Base-by-base conservation (phyloP, 23 red algal genomes). In the Gracilaria caudata region DNA sequence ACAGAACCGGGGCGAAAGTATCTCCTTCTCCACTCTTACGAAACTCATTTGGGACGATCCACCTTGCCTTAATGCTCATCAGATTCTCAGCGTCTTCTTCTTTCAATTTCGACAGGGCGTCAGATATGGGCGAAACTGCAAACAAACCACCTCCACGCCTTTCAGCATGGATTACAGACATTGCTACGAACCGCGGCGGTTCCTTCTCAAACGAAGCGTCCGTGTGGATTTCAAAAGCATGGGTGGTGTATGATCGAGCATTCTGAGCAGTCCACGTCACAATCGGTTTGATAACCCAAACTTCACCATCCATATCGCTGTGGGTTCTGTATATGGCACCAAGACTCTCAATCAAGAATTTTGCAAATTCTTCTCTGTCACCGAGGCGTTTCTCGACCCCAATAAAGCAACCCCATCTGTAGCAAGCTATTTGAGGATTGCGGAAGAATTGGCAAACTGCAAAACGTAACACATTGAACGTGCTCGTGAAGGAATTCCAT, bases 131-230 rank as follows among this genome's bases (percentile, higher is more conserved):
- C 66, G 66, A 35, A 32, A 73, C 34, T 40, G 66, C n/a, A 25
- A 73, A 73, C 21, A 73, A 32, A 12, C 66, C 66, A 6, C 66
- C 60, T 41, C 66, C 66, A 73, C 41, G 35, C 28, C 66, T 24
- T 19, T 73, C 66, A 12, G 66, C 66, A 73, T 73, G 66, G 17
- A 73, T 35, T 20, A 73, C 66, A 40, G 66, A 73, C 66, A 73
- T 73, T 29, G 66, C 66, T 33, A 73, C 66, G 26, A 73, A 73
- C 41, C 41, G 34, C 6, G 66, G 66, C 34, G 66, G 66, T 29
- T 73, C 26, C 19, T 40, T 20, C 28, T 73, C 66, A 41, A 73
- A 73, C 5, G 66, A 73, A 5, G 66, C 66, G 32, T 73, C 66
- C 19, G 66, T 73, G 12, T 73, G 66, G 20, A 73, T 73, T 73